Evolutionary conservation across 2,329 filamentous ascomycete species (phyloP).

Genomic region (Coccinonectria pachysandricola): DNA sequence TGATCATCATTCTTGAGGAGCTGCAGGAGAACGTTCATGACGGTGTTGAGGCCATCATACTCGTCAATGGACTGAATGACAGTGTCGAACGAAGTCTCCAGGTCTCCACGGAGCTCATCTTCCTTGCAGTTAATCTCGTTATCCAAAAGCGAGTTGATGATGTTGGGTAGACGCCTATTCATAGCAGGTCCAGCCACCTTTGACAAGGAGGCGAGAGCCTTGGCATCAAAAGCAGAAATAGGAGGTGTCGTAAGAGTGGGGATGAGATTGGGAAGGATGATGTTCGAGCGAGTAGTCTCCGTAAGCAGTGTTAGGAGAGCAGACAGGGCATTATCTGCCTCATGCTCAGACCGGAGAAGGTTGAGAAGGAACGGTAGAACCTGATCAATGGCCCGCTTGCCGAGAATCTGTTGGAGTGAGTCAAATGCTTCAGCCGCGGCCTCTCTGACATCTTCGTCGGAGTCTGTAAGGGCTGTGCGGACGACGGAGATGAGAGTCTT

Average conservation of each 20-base stretch:
- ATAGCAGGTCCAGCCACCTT: slow-evolving; percentile 85
- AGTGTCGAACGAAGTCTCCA: slow-evolving; percentile 75
- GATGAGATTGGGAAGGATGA: slow-evolving; percentile 91
- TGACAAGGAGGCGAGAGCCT: slow-evolving; percentile 82
- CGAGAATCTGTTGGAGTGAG: slow-evolving; percentile 82
- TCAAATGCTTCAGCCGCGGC: slow-evolving; percentile 96
- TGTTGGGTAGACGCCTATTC: slow-evolving; percentile 79
- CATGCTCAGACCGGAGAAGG: slow-evolving; percentile 73
- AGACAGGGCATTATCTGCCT: slow-evolving; percentile 85
- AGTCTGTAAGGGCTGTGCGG: slow-evolving; percentile 82
- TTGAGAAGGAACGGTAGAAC: slow-evolving; percentile 87
- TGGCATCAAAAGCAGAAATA: slow-evolving; percentile 90
- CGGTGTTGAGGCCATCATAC: slow-evolving; percentile 86
- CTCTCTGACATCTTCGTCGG: slow-evolving; percentile 81
- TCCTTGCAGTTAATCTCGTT: slow-evolving; percentile 74
- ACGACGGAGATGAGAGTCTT: slow-evolving; percentile 92
- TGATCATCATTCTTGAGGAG: slow-evolving; percentile 92
- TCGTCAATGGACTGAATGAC: slow-evolving; percentile 91
- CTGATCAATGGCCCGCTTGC: slow-evolving; percentile 90
- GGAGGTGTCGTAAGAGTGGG: slow-evolving; percentile 84
- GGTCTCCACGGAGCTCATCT: slow-evolving; percentile 59
- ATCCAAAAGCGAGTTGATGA: slow-evolving; percentile 90
- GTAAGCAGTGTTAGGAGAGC: slow-evolving; percentile 90
- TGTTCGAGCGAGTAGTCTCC: slow-evolving; percentile 86
- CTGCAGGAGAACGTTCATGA: slow-evolving; percentile 85